Conservation (phyloP, 1,139 yeast genomes). For the Dujonia santamariae region DNA sequence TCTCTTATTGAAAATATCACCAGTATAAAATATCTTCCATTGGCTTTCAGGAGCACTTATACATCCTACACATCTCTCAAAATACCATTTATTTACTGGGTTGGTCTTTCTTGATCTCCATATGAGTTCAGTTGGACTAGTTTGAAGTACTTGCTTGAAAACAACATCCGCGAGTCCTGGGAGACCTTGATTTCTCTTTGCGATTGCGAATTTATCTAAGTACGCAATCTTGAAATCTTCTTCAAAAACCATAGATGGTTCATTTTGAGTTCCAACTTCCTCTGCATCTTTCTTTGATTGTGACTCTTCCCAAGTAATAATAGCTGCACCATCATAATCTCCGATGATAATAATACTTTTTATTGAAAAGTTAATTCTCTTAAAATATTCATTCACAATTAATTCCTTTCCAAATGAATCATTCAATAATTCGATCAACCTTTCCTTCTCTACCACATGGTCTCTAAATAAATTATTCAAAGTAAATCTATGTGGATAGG, state of each 20-base stretch:
- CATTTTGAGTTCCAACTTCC: neutral
- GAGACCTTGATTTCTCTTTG: slow-evolving; percentile 79
- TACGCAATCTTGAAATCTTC: slow-evolving; percentile 49
- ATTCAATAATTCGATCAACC: slow-evolving; percentile 61
- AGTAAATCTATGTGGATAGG: slow-evolving; percentile 33
- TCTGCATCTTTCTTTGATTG: slow-evolving; percentile 12
- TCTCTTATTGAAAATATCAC: slow-evolving; percentile 42
- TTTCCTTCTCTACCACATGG: slow-evolving; percentile 52
- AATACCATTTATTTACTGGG: slow-evolving; percentile 97
- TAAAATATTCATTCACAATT: slow-evolving; percentile 61
- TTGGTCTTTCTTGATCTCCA: slow-evolving; percentile 88
- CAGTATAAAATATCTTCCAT: slow-evolving; percentile 73
- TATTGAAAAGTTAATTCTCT: slow-evolving; percentile 59
- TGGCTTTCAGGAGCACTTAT: slow-evolving; percentile 48
- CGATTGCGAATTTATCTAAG: slow-evolving; percentile 89
- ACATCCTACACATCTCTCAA: slow-evolving; percentile 83
- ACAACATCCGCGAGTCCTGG: slow-evolving; percentile 92
- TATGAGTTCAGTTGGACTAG: slow-evolving; percentile 70
- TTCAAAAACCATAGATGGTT: neutral
- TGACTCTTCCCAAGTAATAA: slow-evolving; percentile 70
- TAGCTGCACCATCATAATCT: slow-evolving; percentile 93
- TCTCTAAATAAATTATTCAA: slow-evolving; percentile 42
- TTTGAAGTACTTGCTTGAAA: slow-evolving; percentile 71
- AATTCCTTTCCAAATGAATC: slow-evolving; percentile 74
- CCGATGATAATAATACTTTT: slow-evolving; percentile 86